Conservation (phyloP, 1,284 basidiomycete genomes). For the Cutaneotrichosporon mucoides region DNA sequence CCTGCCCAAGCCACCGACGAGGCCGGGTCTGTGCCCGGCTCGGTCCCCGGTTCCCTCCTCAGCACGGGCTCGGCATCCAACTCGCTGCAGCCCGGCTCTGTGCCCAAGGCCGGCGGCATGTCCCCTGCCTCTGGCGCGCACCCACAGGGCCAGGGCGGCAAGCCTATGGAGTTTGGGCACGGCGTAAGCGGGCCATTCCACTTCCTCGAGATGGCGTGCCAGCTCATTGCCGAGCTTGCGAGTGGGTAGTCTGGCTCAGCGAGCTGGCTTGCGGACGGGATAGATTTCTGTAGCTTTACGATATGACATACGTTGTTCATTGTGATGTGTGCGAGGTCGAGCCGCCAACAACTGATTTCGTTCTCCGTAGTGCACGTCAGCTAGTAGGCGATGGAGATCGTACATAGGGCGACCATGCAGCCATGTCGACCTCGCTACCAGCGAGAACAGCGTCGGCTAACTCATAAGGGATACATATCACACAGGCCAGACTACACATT, state of each 20-base stretch:
- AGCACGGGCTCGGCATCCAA: constrained; percentile 13
- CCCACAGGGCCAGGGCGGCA: too few species aligned
- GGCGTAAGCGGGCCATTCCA: constrained; percentile 84
- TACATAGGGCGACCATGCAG: too few species aligned
- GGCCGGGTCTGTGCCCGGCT: constrained; percentile 26
- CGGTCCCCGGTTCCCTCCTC: neutral
- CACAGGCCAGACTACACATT: constrained; percentile 30
- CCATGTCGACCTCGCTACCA: too few species aligned
- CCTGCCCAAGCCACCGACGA: too few species aligned
- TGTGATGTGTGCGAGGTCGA: too few species aligned
- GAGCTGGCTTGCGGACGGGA: neutral
- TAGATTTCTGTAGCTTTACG: constrained; percentile 5
- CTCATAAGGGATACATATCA: too few species aligned
- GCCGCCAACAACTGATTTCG: too few species aligned
- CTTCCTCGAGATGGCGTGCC: constrained; percentile 90
- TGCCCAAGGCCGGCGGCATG: neutral
- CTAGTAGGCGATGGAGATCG: too few species aligned
- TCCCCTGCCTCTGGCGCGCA: too few species aligned
- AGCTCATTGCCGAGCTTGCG: constrained; percentile 55
- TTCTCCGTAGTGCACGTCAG: too few species aligned
- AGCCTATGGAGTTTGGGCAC: constrained; percentile 4
- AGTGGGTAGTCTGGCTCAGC: neutral
- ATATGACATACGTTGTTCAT: neutral
- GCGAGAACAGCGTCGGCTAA: too few species aligned
- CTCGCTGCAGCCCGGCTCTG: constrained; percentile 5